A percentile compares a stretch with the other conserved stretches of the same genome.
These are phyloP conservation scores for Trichaptum fuscoviolaceum DNA, from an alignment of 768 basidiomycete genomes.

Conservation along the genomic window DNA sequence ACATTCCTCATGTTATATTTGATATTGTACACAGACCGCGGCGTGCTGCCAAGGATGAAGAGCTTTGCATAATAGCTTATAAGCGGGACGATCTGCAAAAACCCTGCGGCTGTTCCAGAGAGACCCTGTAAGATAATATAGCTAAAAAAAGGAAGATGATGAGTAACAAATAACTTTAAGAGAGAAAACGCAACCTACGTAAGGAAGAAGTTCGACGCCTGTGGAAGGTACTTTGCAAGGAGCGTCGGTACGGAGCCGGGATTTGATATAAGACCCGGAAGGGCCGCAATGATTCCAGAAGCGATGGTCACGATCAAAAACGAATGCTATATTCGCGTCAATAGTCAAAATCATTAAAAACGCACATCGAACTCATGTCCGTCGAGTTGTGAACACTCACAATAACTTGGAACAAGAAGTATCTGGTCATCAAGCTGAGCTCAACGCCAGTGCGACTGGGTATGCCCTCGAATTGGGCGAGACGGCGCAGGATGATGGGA, in stretches of 20 bases:
- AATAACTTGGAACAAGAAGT: slow-evolving; percentile 60
- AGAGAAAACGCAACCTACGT: slow-evolving; percentile 40
- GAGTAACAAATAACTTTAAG: background rate
- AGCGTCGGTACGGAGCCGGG: slow-evolving; percentile 15
- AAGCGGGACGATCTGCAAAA: slow-evolving; percentile 50
- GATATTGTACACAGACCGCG: slow-evolving; percentile 71
- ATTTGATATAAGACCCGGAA: slow-evolving; percentile 19
- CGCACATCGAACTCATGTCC: slow-evolving; percentile 23
- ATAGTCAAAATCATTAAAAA: background rate
- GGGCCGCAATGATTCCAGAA: slow-evolving; percentile 48
- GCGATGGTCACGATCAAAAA: slow-evolving; percentile 67
- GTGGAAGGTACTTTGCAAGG: slow-evolving; percentile 47
- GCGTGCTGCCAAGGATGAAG: slow-evolving; percentile 63
- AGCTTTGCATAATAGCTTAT: slow-evolving; percentile 56
- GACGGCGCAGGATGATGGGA: slow-evolving; percentile 47
- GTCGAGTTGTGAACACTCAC: slow-evolving; percentile 14
- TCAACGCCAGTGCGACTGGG: slow-evolving; percentile 65
- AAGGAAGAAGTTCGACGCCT: slow-evolving; percentile 56
- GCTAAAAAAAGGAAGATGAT: slow-evolving; percentile 1
- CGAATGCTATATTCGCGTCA: slow-evolving; percentile 41
- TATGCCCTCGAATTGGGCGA: slow-evolving; percentile 68
- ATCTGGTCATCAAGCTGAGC: slow-evolving; percentile 66
- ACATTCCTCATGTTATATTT: slow-evolving; percentile 68
- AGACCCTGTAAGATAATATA: slow-evolving; percentile 44
- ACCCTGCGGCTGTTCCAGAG: slow-evolving; percentile 44